These are phyloP conservation scores for Wickerhamomyces alni DNA, from an alignment of 805 yeast species.

Conservation along the genomic window DNA sequence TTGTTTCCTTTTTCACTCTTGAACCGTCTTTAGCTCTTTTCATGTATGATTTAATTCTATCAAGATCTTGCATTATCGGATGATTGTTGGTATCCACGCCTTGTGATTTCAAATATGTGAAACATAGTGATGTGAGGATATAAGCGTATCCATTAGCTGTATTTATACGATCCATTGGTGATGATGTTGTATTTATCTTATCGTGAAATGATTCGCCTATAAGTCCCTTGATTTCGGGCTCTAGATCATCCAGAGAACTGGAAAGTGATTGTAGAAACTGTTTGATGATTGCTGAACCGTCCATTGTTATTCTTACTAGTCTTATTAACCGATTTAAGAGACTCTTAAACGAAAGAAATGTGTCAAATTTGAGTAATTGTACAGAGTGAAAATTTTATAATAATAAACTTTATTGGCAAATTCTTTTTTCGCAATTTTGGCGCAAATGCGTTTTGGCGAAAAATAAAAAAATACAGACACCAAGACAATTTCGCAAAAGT, in stretches of 20 bases:
- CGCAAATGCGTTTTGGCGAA: no score
- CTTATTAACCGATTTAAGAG: neutral
- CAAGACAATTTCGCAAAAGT: no score
- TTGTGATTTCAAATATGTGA: slow-evolving; percentile 49
- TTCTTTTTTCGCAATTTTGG: no score
- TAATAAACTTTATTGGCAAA: no score
- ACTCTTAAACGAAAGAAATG: no score
- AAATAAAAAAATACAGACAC: no score
- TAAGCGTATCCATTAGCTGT: slow-evolving; percentile 38
- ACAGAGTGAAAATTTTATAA: no score
- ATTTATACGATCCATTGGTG: slow-evolving; percentile 25
- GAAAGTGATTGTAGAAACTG: slow-evolving; percentile 34
- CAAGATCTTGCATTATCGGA: slow-evolving; percentile 61
- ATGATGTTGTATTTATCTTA: slow-evolving; percentile 16
- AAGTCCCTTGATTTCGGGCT: slow-evolving; percentile 30
- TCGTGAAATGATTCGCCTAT: slow-evolving; percentile 36
- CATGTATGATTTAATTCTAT: slow-evolving; percentile 64
- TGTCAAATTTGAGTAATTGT: no score
- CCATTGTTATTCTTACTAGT: slow-evolving; percentile 30
- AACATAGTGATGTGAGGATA: slow-evolving; percentile 48
- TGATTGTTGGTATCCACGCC: slow-evolving; percentile 54
- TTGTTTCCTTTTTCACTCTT: slow-evolving; percentile 13
- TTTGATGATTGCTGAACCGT: slow-evolving; percentile 36
- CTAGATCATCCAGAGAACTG: slow-evolving; percentile 30
- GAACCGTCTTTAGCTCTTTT: slow-evolving; percentile 35